Evolutionary conservation across 1,139 yeast genomes (phyloP).

Genomic region (Debaryomycetaceae sp.): DNA sequence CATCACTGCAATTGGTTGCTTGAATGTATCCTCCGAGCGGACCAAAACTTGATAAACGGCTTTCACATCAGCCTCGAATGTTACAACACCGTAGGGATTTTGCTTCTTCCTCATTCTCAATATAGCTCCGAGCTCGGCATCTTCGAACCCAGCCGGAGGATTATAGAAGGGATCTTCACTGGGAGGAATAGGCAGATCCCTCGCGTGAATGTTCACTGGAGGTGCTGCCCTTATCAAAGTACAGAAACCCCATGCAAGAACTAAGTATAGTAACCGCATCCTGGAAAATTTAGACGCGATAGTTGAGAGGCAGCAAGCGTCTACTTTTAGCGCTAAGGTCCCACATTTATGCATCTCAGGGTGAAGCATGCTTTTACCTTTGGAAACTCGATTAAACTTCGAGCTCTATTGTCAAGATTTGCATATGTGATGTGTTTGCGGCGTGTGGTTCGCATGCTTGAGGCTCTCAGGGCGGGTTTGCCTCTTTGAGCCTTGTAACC

Average conservation of each 20-base stretch:
- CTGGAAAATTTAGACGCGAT: too few relatives aligned
- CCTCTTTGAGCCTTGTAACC: too few relatives aligned
- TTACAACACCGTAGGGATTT: constrained; percentile 13
- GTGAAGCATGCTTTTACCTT: too few relatives aligned
- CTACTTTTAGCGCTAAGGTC: too few relatives aligned
- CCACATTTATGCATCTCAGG: too few relatives aligned
- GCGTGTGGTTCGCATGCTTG: too few relatives aligned
- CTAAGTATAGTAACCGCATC: constrained; percentile 1
- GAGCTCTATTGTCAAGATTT: too few relatives aligned
- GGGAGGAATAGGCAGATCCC: constrained; percentile 10
- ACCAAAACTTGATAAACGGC: constrained; percentile 9
- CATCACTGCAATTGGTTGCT: constrained; percentile 10
- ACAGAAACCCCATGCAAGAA: background rate
- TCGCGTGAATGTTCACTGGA: background rate
- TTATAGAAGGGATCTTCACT: constrained; percentile 24
- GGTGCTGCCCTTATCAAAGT: constrained; percentile 1
- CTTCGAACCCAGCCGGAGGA: constrained; percentile 23
- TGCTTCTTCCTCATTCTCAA: constrained; percentile 22
- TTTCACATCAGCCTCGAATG: constrained; percentile 11
- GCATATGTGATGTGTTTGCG: too few relatives aligned
- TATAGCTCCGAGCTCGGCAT: constrained; percentile 20
- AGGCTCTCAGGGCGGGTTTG: too few relatives aligned
- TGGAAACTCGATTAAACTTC: too few relatives aligned
- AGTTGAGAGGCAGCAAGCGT: too few relatives aligned
- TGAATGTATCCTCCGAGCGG: constrained; percentile 11